Evolutionary conservation across 441 rosid genomes (phyloP), one percentile per base, ranked within the genome.

Genomic region (Pelargonium australe): DNA sequence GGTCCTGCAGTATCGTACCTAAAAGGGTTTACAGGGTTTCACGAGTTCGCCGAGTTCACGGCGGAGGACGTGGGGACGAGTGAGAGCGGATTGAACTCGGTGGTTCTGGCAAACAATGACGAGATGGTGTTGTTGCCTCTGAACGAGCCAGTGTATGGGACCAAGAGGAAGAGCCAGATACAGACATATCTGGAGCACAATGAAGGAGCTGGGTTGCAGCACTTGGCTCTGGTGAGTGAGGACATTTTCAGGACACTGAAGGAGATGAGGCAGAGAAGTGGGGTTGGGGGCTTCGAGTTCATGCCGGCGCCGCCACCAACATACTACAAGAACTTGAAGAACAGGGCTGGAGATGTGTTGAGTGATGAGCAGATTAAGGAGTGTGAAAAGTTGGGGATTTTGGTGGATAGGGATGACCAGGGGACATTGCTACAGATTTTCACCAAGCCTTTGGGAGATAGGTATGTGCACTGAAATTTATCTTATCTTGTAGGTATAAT

Each of bases 231-330:
- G 68, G 77, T 70, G 81, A 84, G 83, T 25, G 90, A 83, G 72
- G 91, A 93, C 62, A 93, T 93, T 8, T 90, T 93, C 75, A 80
- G 72, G 70, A 89, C 98, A 0, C 69, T 89, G n/a, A 85, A 96
- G 68, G 96, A 90, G 79, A 93, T 93, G 98, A 71, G 86, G 75
- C 83, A 80, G 85, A 76, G 98, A 31, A 85, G 91, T 19, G 67
- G 79, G 10, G 76, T 90, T 0, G 98, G 96, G 9, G 97, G 97
- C 0, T 93, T 93, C 25, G 98, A 93, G 57, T 93, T 90, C 78
- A 93, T 93, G 96, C 97, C 98, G 1, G 79, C 91, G 13, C 98
- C 98, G 58, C 98, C 97, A 2, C 90, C 92, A 3, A 91, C 93
- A 14, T 94, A 91, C 40, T 89, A 89, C 70, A 75, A 74, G 79